phyloP scores from a whole-genome alignment of 352 stramenopile species.

The Detonula confervacea region DNA sequence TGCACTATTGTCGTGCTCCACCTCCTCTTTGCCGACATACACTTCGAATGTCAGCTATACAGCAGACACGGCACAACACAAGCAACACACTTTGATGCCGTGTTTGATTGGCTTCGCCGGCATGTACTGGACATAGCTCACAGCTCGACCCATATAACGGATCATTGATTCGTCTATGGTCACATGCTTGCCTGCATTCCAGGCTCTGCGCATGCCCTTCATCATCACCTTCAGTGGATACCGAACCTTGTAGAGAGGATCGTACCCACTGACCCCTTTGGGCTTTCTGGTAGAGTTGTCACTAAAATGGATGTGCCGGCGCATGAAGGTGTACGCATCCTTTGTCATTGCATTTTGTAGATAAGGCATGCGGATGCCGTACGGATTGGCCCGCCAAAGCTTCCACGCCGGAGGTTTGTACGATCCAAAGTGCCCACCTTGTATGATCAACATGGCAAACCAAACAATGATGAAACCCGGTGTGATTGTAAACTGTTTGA shows the following conservation, averaged over 20 bases:
- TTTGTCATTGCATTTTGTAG: conserved; percentile 11
- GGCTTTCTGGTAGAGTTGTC: conserved; percentile 6
- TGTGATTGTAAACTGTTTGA: conserved; percentile 2
- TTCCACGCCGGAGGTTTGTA: not conserved
- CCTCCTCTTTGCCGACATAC: conserved; percentile 18
- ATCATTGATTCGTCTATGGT: conserved; percentile 29
- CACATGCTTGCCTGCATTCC: not conserved
- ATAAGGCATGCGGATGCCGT: not conserved
- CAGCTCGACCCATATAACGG: conserved; percentile 20
- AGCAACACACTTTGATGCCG: conserved; percentile 48
- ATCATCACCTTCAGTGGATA: not conserved
- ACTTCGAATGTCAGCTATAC: conserved; percentile 35
- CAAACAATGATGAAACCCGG: conserved; percentile 3
- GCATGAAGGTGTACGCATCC: conserved; percentile 15
- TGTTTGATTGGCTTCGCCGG: conserved; percentile 40
- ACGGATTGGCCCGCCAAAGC: not conserved
- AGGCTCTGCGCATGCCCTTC: conserved; percentile 4
- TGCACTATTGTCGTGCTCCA: not conserved
- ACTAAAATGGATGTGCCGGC: conserved; percentile 13
- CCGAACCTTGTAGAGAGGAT: conserved; percentile 19
- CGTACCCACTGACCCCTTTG: not conserved
- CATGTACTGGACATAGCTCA: conserved; percentile 39
- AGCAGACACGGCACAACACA: conserved; percentile 40
- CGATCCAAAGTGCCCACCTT: not conserved
- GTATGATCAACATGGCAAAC: conserved; percentile 6